phyloP scores from a whole-genome alignment of 2,329 filamentous ascomycete species.

The Monilinia laxa region DNA sequence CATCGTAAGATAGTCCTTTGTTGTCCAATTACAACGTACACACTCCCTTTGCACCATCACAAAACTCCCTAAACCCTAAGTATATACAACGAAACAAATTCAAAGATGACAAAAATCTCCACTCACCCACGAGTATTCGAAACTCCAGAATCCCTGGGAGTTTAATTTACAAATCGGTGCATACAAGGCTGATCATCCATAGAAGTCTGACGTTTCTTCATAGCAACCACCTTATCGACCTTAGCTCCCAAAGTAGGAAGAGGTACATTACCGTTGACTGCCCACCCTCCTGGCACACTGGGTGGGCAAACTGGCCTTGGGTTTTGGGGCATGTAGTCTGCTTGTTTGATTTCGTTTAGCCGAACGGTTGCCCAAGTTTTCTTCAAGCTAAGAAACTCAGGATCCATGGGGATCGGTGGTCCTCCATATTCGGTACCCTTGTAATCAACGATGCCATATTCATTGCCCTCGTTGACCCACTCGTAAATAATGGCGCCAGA shows the following conservation, averaged over 20 bases:
- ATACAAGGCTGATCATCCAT: too few relatives aligned
- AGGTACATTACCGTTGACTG: constrained; percentile 61
- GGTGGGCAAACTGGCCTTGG: constrained; percentile 68
- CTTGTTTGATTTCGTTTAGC: constrained; percentile 62
- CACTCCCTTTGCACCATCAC: background rate
- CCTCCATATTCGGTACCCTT: constrained; percentile 58
- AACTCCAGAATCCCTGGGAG: background rate
- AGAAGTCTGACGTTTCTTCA: background rate
- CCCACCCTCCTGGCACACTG: constrained; percentile 70
- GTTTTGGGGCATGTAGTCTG: constrained; percentile 61
- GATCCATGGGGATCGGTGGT: constrained; percentile 66
- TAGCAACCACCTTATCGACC: background rate
- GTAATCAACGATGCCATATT: constrained; percentile 80
- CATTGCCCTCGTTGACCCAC: constrained; percentile 81
- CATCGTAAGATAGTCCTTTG: too few relatives aligned
- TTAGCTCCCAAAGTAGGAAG: too few relatives aligned
- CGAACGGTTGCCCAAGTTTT: constrained; percentile 69
- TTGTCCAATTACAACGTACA: too few relatives aligned
- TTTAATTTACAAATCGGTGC: too few relatives aligned
- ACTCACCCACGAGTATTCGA: background rate
- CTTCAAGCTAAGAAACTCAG: constrained; percentile 77
- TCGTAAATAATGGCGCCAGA: constrained; percentile 85
- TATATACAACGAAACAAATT: too few relatives aligned
- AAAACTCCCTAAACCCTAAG: too few relatives aligned
- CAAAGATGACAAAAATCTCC: background rate